These are phyloP conservation scores for Corchorus olitorius DNA, from an alignment of 345 rosid genomes.

Conservation along the genomic window DNA sequence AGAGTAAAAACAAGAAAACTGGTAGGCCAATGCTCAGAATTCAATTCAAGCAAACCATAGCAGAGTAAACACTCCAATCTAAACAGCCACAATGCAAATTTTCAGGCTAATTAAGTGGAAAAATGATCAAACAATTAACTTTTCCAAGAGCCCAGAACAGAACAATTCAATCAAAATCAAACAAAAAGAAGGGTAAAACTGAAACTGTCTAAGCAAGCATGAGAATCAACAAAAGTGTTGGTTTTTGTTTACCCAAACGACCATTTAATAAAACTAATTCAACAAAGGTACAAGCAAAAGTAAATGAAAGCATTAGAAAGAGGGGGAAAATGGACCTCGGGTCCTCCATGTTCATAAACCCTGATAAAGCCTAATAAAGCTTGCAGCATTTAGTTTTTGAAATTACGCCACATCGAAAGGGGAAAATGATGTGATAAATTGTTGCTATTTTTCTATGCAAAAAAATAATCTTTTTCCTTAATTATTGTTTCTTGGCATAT, in stretches of 20 bases:
- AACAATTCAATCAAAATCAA: neutral
- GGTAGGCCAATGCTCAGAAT: too few relatives aligned
- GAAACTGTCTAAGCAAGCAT: neutral
- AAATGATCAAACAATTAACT: neutral
- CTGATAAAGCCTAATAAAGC: too few relatives aligned
- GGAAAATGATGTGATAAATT: too few relatives aligned
- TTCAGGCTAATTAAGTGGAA: neutral
- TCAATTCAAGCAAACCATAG: too few relatives aligned
- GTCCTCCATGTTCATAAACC: slow-evolving; percentile 85
- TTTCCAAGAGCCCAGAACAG: neutral
- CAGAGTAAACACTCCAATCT: neutral
- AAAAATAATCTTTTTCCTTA: too few relatives aligned
- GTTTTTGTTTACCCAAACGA: neutral
- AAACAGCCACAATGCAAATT: neutral
- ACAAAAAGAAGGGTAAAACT: neutral
- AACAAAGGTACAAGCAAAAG: neutral
- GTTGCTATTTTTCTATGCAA: too few relatives aligned
- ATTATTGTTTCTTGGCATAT: too few relatives aligned
- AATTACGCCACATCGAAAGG: too few relatives aligned
- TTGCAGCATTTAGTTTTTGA: too few relatives aligned
- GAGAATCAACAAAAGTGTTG: neutral
- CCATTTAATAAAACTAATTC: slow-evolving; percentile 1
- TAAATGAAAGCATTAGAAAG: neutral
- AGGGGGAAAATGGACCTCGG: slow-evolving; percentile 54
- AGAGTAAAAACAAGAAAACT: slow-evolving; percentile 18